Base-by-base conservation (phyloP, 345 rosid genomes). In the Eutrema yunnanense region DNA sequence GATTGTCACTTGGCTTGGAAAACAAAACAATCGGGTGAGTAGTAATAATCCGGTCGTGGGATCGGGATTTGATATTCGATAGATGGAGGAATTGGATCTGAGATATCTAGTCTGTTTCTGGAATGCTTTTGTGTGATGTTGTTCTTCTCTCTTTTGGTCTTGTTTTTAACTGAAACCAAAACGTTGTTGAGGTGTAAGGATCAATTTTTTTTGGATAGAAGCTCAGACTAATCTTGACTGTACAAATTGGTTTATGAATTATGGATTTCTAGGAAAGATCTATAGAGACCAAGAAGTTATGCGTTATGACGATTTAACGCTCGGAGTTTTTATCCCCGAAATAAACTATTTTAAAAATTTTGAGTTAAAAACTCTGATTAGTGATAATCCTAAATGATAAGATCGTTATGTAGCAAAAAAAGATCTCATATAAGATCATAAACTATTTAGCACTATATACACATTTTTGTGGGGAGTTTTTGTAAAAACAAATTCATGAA, bases 21-120 rank as follows among this genome's bases (percentile, higher is more conserved):
- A 30, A 58, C 33, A 33, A 34, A 33, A 4, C 5, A 32, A 19
- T 69, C 14, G 44, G 30, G 32, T 66, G 78, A 74, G 51, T 41
- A 72, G 44, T 73, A 59, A 67, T 59, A 38, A 62, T 11, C 11
- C 36, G 8, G 65, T 52, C 53, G 51, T 50, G 34, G 67, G 8
- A 52, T 73, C 60, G 33, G 37, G 9, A 53, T 27, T 10, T 53
- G 19, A 53, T 54, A 37, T 13, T 54, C 22, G 10, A 54, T 55
- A n/a, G 40, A 55, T 54, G 60, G 60, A 33, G 60, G 26, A n/a
- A 41, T 41, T 11, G 44, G 44, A 9, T 40, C 43, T 40, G 43
- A 40, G 44, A 41, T 41, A 13, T 41, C n/a, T 10, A 41, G 44
- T 41, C 26, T 22, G 26, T 22, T 22, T 22, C 26, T 22, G 44